Evolutionary conservation across 2,329 filamentous ascomycete species (phyloP).

Genomic region (Apiospora pterosperma): DNA sequence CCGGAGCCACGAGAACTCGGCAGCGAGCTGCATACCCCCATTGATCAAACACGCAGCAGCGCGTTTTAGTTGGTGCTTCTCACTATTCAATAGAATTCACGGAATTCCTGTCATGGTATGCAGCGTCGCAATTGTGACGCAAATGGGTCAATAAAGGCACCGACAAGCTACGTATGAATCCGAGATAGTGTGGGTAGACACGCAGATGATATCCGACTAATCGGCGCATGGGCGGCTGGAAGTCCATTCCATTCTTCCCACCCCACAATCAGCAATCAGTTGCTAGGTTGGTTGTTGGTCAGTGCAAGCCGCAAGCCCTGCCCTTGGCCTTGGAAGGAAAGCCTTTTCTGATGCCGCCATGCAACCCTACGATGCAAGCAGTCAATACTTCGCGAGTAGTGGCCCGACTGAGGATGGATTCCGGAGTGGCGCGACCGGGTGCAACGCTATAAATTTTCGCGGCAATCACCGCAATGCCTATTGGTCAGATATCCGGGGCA

Average conservation of each 20-base stretch:
- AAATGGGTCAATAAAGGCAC: neutral
- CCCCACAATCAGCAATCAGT: neutral
- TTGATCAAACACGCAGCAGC: neutral
- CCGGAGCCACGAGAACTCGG: neutral
- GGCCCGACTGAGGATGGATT: neutral
- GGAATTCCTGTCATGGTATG: neutral
- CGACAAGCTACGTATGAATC: neutral
- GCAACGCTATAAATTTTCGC: neutral
- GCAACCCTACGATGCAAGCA: neutral
- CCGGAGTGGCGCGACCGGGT: neutral
- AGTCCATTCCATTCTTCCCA: neutral
- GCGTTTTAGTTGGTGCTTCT: neutral
- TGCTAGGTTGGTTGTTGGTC: neutral
- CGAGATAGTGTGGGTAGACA: neutral
- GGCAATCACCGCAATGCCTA: neutral
- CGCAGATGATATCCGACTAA: neutral
- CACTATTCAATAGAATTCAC: neutral
- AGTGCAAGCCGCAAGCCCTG: conserved; percentile 1
- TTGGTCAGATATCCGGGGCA: neutral
- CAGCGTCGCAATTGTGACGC: conserved; percentile 4
- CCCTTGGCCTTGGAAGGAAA: neutral
- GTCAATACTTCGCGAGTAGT: neutral
- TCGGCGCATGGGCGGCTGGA: neutral
- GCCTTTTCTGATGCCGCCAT: neutral
- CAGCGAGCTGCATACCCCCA: neutral